Evolutionary conservation across 2,329 filamentous ascomycete genomes (phyloP), one percentile per base, ranked within the genome.

Genomic region (Cytospora mali): DNA sequence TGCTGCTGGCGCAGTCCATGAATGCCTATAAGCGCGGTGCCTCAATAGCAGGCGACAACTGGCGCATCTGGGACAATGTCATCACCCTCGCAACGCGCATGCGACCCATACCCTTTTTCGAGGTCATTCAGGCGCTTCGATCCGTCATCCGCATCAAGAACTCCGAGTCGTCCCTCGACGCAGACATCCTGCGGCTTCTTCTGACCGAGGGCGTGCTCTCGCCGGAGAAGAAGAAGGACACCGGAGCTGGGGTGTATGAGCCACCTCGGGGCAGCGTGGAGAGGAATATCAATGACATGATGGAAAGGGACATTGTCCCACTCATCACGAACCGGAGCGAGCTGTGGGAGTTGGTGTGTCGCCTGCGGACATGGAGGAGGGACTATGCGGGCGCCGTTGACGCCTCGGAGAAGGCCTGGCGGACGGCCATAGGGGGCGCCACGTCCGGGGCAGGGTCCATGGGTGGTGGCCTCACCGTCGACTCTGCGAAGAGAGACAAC

Each of bases 11-110:
- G 0, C 92, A 96, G 72, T 88, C 95, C 0, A 84, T 99, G 0
- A 81, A 85, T 6, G 94, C 95, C 0, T 92, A 96, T 75, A 95
- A 96, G 73, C 89, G 91, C 66, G 95, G 93, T 11, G 92, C 93
- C 0, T 84, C 85, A 5, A 84, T 97, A 27, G 92, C 96, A 56
- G 85, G 92, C 74, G 88, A 93, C 69, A 94, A 94, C 77, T 91
- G 90, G 84, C 88, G 92, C 69, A 97, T 99, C 74, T 98, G 94
- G 94, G 92, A 96, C 73, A 99, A 99, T 70, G 89, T 98, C 18
- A 85, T 99, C 62, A 95, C 93, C 0, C 88, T 98, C 25, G 90
- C 91, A 0, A 86, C 91, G 0, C 90, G 92, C 1, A 84, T 95
- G 29, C 83, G 82, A 0, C 93, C 94, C 0, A 89, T 91, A 0